A percentile compares a stretch with the other conserved stretches of the same genome.
These are phyloP conservation scores for Tripidium arundinaceum DNA, from an alignment of 202 grass and related monocot genomes.

Conservation along the genomic window DNA sequence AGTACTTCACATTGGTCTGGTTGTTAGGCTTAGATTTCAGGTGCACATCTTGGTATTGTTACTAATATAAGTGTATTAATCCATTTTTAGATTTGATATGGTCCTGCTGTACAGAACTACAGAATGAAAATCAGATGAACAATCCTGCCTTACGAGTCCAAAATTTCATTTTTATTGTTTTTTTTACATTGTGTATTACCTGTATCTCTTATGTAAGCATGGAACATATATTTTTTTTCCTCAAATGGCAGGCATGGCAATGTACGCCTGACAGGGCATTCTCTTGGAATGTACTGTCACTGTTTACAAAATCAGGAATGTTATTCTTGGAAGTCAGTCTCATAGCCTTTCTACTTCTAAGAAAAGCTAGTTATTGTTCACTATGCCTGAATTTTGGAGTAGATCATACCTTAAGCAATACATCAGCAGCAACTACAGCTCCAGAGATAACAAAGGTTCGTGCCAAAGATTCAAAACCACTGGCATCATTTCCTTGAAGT, in stretches of 20 bases:
- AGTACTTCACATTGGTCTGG: not conserved
- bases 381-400: not conserved
- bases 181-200: not conserved
- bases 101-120: not conserved
- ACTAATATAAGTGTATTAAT: not conserved
- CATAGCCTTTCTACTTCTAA: slow-evolving; percentile 61
- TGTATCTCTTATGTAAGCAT: too few species aligned
- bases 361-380: not conserved
- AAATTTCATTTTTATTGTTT: not conserved
- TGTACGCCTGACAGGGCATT: slow-evolving; percentile 73
- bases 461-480: slow-evolving; percentile 75
- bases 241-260: slow-evolving; percentile 66
- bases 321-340: slow-evolving; percentile 93
- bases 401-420: slow-evolving; percentile 85
- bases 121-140: not conserved
- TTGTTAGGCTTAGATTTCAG: not conserved
- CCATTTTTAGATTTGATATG: not conserved
- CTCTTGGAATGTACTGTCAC: slow-evolving; percentile 84
- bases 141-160: not conserved
- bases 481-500: slow-evolving; percentile 92
- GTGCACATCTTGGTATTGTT: not conserved
- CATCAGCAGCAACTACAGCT: slow-evolving; percentile 82
- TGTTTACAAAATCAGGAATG: slow-evolving; percentile 89
- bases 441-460: slow-evolving; percentile 84
- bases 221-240: slow-evolving; percentile 13